A percentile compares a stretch with the other conserved stretches of the same genome.
Evolutionary conservation across 2,329 filamentous ascomycete genomes (phyloP).

Genomic region (Alternaria metachromatica): DNA sequence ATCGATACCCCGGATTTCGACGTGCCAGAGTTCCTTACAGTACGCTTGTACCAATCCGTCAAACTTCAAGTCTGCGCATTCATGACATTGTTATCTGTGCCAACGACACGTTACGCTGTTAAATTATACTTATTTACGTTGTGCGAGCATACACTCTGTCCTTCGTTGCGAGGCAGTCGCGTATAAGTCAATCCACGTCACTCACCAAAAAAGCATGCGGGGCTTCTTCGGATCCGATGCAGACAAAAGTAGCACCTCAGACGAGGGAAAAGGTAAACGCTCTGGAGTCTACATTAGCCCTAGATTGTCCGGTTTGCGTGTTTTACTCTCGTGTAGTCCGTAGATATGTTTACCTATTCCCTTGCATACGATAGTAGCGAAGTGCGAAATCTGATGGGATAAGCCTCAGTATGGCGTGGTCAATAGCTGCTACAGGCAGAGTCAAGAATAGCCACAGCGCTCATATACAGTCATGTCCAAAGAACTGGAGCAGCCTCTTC

Average conservation of each 20-base stretch:
- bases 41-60: slow-evolving; percentile 39
- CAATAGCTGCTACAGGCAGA: not conserved
- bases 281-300: not conserved
- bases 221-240: not conserved
- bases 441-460: not conserved
- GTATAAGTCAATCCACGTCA: not conserved
- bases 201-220: not conserved
- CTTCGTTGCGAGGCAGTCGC: not conserved
- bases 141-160: not conserved
- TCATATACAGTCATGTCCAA: not conserved
- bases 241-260: not conserved
- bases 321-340: not conserved
- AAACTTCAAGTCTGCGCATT: not conserved
- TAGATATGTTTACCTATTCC: not conserved
- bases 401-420: not conserved
- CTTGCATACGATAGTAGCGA: not conserved
- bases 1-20: slow-evolving; percentile 38
- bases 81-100: not conserved
- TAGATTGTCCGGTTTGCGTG: not conserved
- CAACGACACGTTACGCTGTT: not conserved
- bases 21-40: slow-evolving; percentile 29
- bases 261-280: not conserved
- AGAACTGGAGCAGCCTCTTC: not conserved
- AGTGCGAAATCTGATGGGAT: not conserved
- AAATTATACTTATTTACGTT: not conserved